Conservation (phyloP, 306 rosid species). For the Albizia julibrissin region DNA sequence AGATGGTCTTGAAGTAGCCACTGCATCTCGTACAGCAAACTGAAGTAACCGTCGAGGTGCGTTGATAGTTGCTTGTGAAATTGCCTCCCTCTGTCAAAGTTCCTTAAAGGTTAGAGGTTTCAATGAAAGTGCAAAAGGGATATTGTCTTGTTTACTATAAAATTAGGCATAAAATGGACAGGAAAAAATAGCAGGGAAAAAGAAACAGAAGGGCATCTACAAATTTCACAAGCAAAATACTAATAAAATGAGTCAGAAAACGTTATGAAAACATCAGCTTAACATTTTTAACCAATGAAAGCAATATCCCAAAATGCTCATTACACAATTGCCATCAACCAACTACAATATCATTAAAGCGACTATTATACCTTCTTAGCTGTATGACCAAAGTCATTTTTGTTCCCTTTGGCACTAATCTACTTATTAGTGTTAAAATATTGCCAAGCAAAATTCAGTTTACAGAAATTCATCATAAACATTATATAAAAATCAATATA, state of each 20-base stretch:
- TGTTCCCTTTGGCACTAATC: not conserved
- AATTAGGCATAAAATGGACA: not conserved
- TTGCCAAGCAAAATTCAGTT: not conserved
- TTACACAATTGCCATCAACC: not conserved
- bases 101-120: conserved; percentile 33
- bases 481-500: not conserved
- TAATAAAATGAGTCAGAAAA: not conserved
- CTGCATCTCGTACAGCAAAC: conserved; percentile 92
- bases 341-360: not conserved
- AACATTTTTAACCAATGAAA: not conserved
- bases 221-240: not conserved
- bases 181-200: not conserved
- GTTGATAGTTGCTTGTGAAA: conserved; percentile 53
- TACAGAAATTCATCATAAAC: not conserved
- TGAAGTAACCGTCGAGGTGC: conserved; percentile 92
- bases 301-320: not conserved
- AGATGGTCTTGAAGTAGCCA: conserved; percentile 63
- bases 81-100: conserved; percentile 63
- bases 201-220: not conserved
- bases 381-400: not conserved
- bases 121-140: conserved; percentile 8
- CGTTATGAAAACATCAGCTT: not conserved
- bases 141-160: not conserved
- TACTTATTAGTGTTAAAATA: not conserved
- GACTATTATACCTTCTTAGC: not conserved